These are phyloP conservation scores for Articulospora tetracladia DNA, from an alignment of 495 filamentous ascomycete genomes.

Conservation along the genomic window DNA sequence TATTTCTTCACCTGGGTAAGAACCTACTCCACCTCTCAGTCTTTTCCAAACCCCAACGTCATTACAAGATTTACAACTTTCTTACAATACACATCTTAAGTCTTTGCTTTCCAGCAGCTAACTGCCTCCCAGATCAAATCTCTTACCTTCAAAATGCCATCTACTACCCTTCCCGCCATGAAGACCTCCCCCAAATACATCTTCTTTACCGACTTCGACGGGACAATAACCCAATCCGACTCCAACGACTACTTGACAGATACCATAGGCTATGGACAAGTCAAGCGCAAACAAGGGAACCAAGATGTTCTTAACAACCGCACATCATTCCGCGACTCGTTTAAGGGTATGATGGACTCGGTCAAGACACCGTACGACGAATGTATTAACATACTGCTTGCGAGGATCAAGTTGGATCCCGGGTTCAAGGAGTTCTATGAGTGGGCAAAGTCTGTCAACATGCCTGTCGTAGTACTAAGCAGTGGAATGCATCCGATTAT, in stretches of 20 bases:
- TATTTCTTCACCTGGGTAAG: neutral
- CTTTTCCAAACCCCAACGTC: too few relatives aligned
- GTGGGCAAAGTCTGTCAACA: slow-evolving; percentile 74
- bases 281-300: slow-evolving; percentile 63
- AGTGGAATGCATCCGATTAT: slow-evolving; percentile 93
- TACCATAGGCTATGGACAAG: slow-evolving; percentile 76
- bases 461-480: slow-evolving; percentile 88
- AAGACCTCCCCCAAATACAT: slow-evolving; percentile 74
- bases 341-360: slow-evolving; percentile 83
- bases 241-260: slow-evolving; percentile 96
- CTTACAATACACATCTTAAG: too few relatives aligned
- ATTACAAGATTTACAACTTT: too few relatives aligned
- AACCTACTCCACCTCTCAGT: too few relatives aligned
- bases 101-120: too few relatives aligned
- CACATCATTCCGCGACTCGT: slow-evolving; percentile 75
- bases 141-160: slow-evolving; percentile 14
- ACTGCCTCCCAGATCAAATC: neutral
- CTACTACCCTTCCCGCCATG: slow-evolving; percentile 43
- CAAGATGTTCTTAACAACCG: slow-evolving; percentile 63
- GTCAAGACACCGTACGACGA: slow-evolving; percentile 72
- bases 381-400: slow-evolving; percentile 68
- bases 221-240: slow-evolving; percentile 87
- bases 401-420: slow-evolving; percentile 85
- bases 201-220: slow-evolving; percentile 98
- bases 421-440: slow-evolving; percentile 80